Conservation (phyloP, 306 rosid genomes). For the Castanea mollissima region DNA sequence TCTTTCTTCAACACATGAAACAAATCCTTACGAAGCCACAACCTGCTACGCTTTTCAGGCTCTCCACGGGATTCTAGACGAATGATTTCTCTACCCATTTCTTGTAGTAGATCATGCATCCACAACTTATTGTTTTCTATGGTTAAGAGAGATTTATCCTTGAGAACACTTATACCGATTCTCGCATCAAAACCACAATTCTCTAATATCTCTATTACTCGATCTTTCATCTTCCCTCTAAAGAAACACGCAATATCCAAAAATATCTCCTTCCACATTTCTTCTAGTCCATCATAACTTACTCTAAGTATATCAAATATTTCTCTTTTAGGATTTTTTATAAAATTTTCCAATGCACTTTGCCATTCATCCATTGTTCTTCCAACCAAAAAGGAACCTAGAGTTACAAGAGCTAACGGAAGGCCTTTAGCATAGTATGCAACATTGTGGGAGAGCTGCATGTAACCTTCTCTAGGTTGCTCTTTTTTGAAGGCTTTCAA, state of each 20-base stretch:
- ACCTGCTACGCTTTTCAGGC: neutral
- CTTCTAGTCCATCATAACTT: neutral
- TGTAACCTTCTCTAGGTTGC: neutral
- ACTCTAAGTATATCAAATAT: neutral
- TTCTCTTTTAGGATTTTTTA: neutral
- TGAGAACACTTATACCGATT: neutral
- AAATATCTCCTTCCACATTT: neutral
- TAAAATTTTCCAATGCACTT: neutral
- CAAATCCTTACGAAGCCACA: neutral
- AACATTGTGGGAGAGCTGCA: neutral
- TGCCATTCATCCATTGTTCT: neutral
- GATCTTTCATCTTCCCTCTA: neutral
- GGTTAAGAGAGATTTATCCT: slow-evolving; percentile 5
- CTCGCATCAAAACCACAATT: neutral
- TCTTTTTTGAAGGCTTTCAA: neutral
- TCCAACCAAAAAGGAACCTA: neutral
- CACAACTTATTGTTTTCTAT: neutral
- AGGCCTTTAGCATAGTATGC: neutral
- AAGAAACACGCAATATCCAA: neutral
- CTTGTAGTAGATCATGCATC: neutral
- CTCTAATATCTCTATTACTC: neutral
- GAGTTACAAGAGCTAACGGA: neutral
- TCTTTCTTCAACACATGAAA: neutral
- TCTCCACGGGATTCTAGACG: neutral
- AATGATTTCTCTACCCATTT: neutral